Evolutionary conservation across 345 rosid genomes (phyloP), one percentile per base, ranked within the genome.

Genomic region (Hirschfeldia incana): DNA sequence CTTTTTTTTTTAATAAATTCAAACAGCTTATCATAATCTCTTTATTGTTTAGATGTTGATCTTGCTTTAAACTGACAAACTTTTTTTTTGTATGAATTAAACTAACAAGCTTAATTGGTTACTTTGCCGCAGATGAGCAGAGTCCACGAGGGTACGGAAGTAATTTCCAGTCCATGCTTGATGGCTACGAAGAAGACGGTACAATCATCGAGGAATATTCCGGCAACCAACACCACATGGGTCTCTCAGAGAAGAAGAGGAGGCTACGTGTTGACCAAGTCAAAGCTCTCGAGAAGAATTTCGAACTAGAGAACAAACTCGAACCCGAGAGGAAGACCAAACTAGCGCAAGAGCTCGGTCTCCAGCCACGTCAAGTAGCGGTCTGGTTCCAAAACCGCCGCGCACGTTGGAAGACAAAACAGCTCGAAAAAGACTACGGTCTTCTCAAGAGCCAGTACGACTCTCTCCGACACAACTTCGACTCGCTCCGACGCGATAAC

Each of bases 371-470:
- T 70, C 97, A 92, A 79, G 96, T 92, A 1, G 97, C 96, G 5
- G 94, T 92, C 51, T 92, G 97, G 97, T 92, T 91, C 67, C 96
- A 92, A 62, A 92, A 92, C 87, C 92, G 96, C 30, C 92, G 97
- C 33, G 97, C 97, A 3, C 81, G 96, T 29, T 92, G 96, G 94
- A 92, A 92, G 72, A 92, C 94, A 68, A 92, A 90, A 80, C 95
- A 92, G 69, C 76, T 92, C 16, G 92, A 92, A 71, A 84, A 87
- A 75, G 96, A 92, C 64, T 92, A 91, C 34, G 87, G 86, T 5
- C 34, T 80, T 58, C 90, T 92, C 3, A 91, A 92, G 69, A 57
- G 81, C 74, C 84, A 75, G 65, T 89, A 88, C 64, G 96, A 90
- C 0, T 21, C 91, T 68, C 92, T 92, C 27, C 88, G 89, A 78